A percentile compares a stretch with the other conserved stretches of the same genome.
These are phyloP conservation scores for Lagenidium giganteum DNA, from an alignment of 352 stramenopile genomes.

Conservation along the genomic window DNA sequence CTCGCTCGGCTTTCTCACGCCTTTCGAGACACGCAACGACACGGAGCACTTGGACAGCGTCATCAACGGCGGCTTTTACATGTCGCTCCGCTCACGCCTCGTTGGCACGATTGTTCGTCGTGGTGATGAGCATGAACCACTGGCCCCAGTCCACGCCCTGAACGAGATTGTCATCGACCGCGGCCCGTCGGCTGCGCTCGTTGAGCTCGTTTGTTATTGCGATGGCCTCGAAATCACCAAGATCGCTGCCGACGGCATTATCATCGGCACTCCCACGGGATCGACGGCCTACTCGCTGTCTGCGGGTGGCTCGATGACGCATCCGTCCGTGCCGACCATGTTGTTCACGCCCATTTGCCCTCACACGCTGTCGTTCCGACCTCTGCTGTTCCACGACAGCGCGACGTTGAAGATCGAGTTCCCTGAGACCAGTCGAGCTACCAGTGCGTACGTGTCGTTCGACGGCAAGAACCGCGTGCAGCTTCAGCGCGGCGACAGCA, in stretches of 20 bases:
- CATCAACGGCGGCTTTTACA: constrained; percentile 79
- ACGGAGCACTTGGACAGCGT: constrained; percentile 66
- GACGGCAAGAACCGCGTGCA: constrained; percentile 81
- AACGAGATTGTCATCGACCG: constrained; percentile 99
- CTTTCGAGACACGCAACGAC: constrained; percentile 80
- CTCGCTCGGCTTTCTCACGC: constrained; percentile 95
- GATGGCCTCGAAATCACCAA: constrained; percentile 96
- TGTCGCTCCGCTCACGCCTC: constrained; percentile 76
- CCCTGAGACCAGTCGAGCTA: constrained; percentile 64
- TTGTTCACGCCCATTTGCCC: constrained; percentile 98
- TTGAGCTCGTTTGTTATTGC: constrained; percentile 97
- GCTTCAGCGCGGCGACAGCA: constrained; percentile 63
- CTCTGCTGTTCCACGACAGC: constrained; percentile 90
- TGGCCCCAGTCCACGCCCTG: constrained; percentile 88
- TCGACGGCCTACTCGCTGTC: constrained; percentile 98
- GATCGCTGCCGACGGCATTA: constrained; percentile 95
- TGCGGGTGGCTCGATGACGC: constrained; percentile 96
- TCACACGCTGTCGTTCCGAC: constrained; percentile 94
- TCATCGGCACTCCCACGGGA: constrained; percentile 97
- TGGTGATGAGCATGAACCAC: constrained; percentile 41
- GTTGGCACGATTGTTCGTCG: constrained; percentile 66
- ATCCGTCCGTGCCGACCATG: constrained; percentile 96
- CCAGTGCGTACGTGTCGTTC: constrained; percentile 76
- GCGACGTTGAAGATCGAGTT: constrained; percentile 88
- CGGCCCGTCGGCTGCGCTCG: constrained; percentile 84